phyloP scores from a whole-genome alignment of 2,329 filamentous ascomycete species.

The Exutisphaerella laricina region DNA sequence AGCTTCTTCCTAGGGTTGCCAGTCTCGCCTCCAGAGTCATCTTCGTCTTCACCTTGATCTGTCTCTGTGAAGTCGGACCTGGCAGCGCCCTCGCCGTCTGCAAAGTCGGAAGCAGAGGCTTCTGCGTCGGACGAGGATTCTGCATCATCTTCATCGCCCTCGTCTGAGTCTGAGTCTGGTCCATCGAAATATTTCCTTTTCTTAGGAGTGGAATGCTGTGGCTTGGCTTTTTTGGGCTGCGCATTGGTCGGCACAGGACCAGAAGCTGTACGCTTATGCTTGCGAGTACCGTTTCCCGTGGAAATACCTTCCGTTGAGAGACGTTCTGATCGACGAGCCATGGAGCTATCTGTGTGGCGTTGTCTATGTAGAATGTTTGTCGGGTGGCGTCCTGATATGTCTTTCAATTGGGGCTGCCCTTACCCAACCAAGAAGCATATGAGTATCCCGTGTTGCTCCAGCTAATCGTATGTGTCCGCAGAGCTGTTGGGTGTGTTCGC shows the following conservation, averaged over 20 bases:
- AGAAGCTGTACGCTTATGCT: neutral
- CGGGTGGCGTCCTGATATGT: no score
- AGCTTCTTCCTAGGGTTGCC: slow-evolving; percentile 20
- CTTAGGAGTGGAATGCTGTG: slow-evolving; percentile 35
- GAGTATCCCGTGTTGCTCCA: no score
- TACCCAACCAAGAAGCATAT: no score
- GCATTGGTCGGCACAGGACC: neutral
- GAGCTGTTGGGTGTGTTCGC: no score
- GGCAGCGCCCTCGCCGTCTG: slow-evolving; percentile 31
- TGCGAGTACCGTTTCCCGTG: neutral
- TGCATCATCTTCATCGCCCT: slow-evolving; percentile 32
- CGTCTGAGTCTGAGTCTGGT: slow-evolving; percentile 23
- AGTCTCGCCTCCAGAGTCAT: slow-evolving; percentile 33
- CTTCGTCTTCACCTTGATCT: slow-evolving; percentile 32
- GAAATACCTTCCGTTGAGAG: neutral
- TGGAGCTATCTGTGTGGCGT: neutral
- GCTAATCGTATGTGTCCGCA: no score
- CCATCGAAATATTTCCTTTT: slow-evolving; percentile 48
- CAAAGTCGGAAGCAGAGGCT: slow-evolving; percentile 31
- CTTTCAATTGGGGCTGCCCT: no score
- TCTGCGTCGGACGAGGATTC: slow-evolving; percentile 23
- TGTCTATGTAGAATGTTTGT: no score
- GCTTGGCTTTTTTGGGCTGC: slow-evolving; percentile 23
- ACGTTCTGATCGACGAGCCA: neutral
- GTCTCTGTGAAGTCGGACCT: slow-evolving; percentile 40